phyloP scores from a whole-genome alignment of 2,329 filamentous ascomycete genomes.

The Xylaria sp. region DNA sequence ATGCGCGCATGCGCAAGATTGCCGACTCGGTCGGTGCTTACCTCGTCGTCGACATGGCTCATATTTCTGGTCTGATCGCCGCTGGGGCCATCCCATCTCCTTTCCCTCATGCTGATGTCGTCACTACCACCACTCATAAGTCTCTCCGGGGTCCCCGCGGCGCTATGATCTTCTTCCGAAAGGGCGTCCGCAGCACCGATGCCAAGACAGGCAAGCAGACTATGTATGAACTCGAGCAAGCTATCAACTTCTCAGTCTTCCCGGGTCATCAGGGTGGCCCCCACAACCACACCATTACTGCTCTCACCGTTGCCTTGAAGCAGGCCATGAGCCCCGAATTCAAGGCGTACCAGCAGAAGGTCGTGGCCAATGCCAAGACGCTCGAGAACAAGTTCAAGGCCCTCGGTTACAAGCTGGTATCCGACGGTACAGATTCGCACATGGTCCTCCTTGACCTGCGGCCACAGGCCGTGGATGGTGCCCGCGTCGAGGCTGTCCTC shows the following conservation, averaged over 20 bases:
- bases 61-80: slow-evolving; percentile 95
- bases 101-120: slow-evolving; percentile 90
- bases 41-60: slow-evolving; percentile 96
- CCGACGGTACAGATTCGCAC: slow-evolving; percentile 95
- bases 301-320: slow-evolving; percentile 90
- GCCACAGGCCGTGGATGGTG: slow-evolving; percentile 83
- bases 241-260: slow-evolving; percentile 99
- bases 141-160: slow-evolving; percentile 95
- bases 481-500: slow-evolving; percentile 91
- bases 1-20: slow-evolving; percentile 93
- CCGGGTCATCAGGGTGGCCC: slow-evolving; percentile 97
- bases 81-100: slow-evolving; percentile 92
- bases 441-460: slow-evolving; percentile 96
- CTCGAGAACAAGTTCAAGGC: slow-evolving; percentile 83
- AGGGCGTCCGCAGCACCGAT: slow-evolving; percentile 88
- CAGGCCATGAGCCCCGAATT: slow-evolving; percentile 91
- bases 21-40: slow-evolving; percentile 93
- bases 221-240: slow-evolving; percentile 89
- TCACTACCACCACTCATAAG: slow-evolving; percentile 99
- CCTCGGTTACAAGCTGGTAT: slow-evolving; percentile 91
- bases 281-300: slow-evolving; percentile 99
- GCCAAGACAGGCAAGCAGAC: slow-evolving; percentile 88
- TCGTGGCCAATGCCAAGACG: slow-evolving; percentile 90
- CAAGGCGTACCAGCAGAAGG: slow-evolving; percentile 90
- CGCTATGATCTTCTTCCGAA: slow-evolving; percentile 99